Conservation (phyloP, 2,329 filamentous ascomycete species). For the Hawksworthiomyces lignivorus region DNA sequence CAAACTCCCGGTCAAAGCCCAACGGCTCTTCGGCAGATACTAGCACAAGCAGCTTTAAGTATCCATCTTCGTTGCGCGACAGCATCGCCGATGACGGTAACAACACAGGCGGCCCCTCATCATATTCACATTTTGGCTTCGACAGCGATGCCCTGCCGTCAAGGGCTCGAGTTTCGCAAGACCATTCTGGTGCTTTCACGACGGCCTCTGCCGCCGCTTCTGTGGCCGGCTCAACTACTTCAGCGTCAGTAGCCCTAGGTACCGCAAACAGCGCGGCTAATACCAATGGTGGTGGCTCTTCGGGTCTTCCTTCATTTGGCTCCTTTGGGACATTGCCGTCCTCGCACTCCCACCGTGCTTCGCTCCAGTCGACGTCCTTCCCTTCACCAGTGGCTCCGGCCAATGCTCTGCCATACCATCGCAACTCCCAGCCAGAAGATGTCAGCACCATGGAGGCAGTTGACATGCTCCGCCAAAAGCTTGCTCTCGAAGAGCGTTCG, state of each 20-base stretch:
- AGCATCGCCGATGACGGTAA: constrained; percentile 3
- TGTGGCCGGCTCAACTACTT: constrained; percentile 2
- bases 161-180: background rate
- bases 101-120: background rate
- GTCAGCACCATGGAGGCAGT: background rate
- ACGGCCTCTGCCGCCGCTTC: constrained; percentile 1
- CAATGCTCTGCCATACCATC: constrained; percentile 6
- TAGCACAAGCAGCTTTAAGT: constrained; percentile 35
- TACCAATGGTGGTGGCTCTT: too few relatives aligned
- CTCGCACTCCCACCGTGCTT: constrained; percentile 37
- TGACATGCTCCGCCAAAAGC: constrained; percentile 2
- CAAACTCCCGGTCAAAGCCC: constrained; percentile 25
- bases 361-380: constrained; percentile 22
- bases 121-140: background rate
- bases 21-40: constrained; percentile 34
- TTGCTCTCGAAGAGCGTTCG: constrained; percentile 1
- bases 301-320: background rate
- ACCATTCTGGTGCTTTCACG: constrained; percentile 1
- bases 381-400: constrained; percentile 4
- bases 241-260: background rate
- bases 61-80: constrained; percentile 16
- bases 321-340: constrained; percentile 19
- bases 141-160: constrained; percentile 6
- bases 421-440: constrained; percentile 8
- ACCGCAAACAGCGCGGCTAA: background rate